Evolutionary conservation across 495 filamentous ascomycete genomes (phyloP).

Genomic region (Trichoderma gamsii): DNA sequence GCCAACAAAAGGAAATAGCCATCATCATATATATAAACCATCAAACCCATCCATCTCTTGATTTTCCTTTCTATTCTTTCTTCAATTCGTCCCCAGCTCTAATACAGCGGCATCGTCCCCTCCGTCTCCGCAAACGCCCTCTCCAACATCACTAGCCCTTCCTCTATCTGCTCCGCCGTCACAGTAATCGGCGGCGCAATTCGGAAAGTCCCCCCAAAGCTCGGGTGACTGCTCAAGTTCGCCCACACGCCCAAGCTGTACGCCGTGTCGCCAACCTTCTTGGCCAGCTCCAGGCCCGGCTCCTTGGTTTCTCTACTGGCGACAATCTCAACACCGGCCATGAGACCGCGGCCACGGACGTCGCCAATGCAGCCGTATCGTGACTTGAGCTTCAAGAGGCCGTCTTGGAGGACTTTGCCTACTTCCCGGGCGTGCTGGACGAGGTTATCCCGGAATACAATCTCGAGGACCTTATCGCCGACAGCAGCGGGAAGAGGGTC

Average conservation of each 20-base stretch:
- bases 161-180: conserved; percentile 42
- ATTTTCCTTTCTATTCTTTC: neutral
- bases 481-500: conserved; percentile 51
- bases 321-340: conserved; percentile 51
- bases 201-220: conserved; percentile 50
- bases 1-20: neutral
- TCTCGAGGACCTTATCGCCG: conserved; percentile 50
- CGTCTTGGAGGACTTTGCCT: conserved; percentile 37
- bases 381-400: conserved; percentile 35
- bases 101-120: conserved; percentile 22
- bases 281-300: conserved; percentile 41
- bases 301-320: conserved; percentile 36
- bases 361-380: conserved; percentile 52
- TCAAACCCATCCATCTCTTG: neutral
- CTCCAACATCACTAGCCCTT: conserved; percentile 43
- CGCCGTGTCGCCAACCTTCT: conserved; percentile 37
- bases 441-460: conserved; percentile 46
- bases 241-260: conserved; percentile 47
- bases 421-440: conserved; percentile 33
- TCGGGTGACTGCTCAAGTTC: conserved; percentile 44
- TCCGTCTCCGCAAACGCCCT: conserved; percentile 33
- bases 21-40: neutral
- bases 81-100: neutral
- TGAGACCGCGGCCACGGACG: conserved; percentile 48
- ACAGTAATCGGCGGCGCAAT: conserved; percentile 55